phyloP scores from a whole-genome alignment of 2,329 filamentous ascomycete genomes.

The Diaporthe sp. region DNA sequence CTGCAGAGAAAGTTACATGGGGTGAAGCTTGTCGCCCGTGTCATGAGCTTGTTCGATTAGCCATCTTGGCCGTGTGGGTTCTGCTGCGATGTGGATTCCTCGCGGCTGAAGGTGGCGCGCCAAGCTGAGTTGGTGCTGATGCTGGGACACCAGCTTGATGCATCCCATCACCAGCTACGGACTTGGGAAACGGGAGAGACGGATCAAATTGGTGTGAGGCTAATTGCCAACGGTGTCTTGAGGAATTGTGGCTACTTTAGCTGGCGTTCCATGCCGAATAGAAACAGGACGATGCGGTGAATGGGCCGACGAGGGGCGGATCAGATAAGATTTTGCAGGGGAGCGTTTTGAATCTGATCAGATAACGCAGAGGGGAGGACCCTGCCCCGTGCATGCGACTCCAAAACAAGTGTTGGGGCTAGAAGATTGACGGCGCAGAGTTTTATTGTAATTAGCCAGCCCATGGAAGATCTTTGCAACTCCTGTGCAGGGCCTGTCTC shows the following conservation, averaged over 20 bases:
- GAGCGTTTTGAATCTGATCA: slow-evolving; percentile 7
- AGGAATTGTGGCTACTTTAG: background rate
- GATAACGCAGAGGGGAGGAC: slow-evolving; percentile 13
- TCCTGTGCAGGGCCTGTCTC: background rate
- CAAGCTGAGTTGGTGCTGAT: background rate
- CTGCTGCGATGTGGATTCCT: background rate
- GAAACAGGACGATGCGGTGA: slow-evolving; percentile 4
- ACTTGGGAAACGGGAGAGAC: background rate
- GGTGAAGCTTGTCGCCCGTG: slow-evolving; percentile 18
- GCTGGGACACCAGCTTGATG: background rate
- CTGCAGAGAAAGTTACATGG: background rate
- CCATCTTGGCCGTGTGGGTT: background rate
- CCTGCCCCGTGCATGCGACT: slow-evolving; percentile 1
- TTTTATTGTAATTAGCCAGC: slow-evolving; percentile 4
- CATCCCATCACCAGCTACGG: background rate
- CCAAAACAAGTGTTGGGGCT: slow-evolving; percentile 2
- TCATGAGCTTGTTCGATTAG: slow-evolving; percentile 26
- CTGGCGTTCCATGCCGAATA: background rate
- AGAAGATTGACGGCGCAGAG: background rate
- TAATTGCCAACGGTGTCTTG: background rate
- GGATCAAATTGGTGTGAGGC: background rate
- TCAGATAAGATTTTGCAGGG: slow-evolving; percentile 31
- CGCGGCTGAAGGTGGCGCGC: background rate
- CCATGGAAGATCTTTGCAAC: background rate
- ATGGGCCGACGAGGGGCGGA: background rate